phyloP scores from a whole-genome alignment of 2,329 filamentous ascomycete species.

The Juglanconis sp. region DNA sequence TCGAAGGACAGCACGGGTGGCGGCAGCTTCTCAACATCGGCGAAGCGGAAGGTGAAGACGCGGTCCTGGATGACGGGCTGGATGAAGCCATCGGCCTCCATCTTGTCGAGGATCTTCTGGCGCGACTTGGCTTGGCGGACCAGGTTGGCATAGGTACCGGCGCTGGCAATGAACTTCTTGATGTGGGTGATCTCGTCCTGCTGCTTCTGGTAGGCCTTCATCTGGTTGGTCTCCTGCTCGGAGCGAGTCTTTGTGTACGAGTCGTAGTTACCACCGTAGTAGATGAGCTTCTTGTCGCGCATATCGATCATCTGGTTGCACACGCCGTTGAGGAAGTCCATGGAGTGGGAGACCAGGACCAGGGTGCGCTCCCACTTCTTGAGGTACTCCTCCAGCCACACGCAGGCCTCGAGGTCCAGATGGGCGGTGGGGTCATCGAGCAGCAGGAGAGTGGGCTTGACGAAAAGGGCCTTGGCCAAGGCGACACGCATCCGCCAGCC shows the following conservation, averaged over 20 bases:
- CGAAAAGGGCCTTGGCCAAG: conserved; percentile 94
- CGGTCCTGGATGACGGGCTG: conserved; percentile 81
- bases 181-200: conserved; percentile 99
- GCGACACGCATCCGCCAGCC: conserved; percentile 99
- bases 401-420: conserved; percentile 98
- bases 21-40: conserved; percentile 98
- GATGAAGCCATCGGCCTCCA: conserved; percentile 99
- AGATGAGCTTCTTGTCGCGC: conserved; percentile 81
- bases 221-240: conserved; percentile 96
- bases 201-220: conserved; percentile 98
- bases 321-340: conserved; percentile 99
- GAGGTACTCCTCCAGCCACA: conserved; percentile 99
- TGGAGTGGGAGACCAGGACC: conserved; percentile 92
- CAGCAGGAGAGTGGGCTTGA: conserved; percentile 91
- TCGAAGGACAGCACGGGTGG: conserved; percentile 96
- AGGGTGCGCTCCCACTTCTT: conserved; percentile 99
- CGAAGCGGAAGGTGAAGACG: conserved; percentile 97
- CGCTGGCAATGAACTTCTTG: conserved; percentile 99
- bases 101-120: conserved; percentile 99
- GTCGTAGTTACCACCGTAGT: conserved; percentile 99
- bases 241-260: conserved; percentile 90
- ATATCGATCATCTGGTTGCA: conserved; percentile 99
- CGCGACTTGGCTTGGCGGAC: conserved; percentile 98
- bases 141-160: conserved; percentile 99
- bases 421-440: conserved; percentile 98